phyloP scores from a whole-genome alignment of 495 filamentous ascomycete species.

The Clavariopsis aquatica region DNA sequence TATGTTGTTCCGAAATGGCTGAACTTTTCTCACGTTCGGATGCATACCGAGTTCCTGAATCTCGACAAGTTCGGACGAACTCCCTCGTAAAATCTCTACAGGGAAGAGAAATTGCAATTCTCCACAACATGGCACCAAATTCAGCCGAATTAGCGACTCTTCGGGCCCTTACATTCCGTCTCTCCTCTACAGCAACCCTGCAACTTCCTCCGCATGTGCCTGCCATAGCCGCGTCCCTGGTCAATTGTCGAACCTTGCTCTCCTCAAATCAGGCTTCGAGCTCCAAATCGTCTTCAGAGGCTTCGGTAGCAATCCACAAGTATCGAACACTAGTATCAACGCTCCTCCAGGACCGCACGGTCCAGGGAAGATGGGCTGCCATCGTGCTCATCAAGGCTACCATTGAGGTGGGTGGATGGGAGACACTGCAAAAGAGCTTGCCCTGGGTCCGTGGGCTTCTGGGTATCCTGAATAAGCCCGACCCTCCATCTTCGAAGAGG shows the following conservation, averaged over 20 bases:
- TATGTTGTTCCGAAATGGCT: slow-evolving; percentile 2
- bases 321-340: slow-evolving; percentile 74
- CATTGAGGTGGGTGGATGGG: slow-evolving; percentile 78
- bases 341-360: slow-evolving; percentile 68
- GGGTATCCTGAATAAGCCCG: slow-evolving; percentile 67
- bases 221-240: slow-evolving; percentile 37
- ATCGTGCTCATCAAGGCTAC: slow-evolving; percentile 76
- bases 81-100: not conserved
- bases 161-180: slow-evolving; percentile 41
- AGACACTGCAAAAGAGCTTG: slow-evolving; percentile 66
- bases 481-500: slow-evolving; percentile 70
- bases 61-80: not conserved
- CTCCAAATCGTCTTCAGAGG: slow-evolving; percentile 61
- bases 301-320: slow-evolving; percentile 68
- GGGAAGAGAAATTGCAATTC: not conserved
- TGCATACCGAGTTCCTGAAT: not conserved
- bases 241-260: slow-evolving; percentile 42
- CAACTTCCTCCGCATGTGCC: slow-evolving; percentile 42
- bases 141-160: slow-evolving; percentile 30
- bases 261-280: slow-evolving; percentile 36
- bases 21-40: slow-evolving; percentile 14
- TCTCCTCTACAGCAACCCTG: slow-evolving; percentile 41
- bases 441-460: slow-evolving; percentile 74
- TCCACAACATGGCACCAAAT: slow-evolving; percentile 10
- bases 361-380: slow-evolving; percentile 73